phyloP scores from a whole-genome alignment of 2,329 filamentous ascomycete species.

The Penicillium vulpinum region DNA sequence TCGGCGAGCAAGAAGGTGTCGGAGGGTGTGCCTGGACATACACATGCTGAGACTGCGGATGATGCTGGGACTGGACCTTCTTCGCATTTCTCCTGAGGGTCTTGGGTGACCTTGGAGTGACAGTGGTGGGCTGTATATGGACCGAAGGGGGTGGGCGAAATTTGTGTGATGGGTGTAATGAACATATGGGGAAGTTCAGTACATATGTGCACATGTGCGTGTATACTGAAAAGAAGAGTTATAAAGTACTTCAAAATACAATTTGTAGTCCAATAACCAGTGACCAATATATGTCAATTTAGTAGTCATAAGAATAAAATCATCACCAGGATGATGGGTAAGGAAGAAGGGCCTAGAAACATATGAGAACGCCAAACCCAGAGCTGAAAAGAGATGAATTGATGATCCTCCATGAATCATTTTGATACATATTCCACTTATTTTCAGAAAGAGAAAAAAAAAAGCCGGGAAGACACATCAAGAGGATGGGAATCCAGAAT shows the following conservation, averaged over 20 bases:
- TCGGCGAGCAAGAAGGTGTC: constrained; percentile 9
- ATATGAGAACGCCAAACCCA: background rate
- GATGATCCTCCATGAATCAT: background rate
- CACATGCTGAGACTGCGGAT: constrained; percentile 23
- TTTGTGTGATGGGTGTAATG: background rate
- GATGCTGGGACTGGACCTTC: constrained; percentile 19
- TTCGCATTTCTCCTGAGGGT: constrained; percentile 8
- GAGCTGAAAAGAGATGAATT: background rate
- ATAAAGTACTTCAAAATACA: background rate
- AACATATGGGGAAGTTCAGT: background rate
- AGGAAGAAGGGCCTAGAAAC: background rate
- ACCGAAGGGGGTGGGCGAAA: background rate
- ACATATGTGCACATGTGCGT: too few species aligned
- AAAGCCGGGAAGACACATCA: background rate
- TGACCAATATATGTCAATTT: constrained; percentile 14
- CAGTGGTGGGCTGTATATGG: background rate
- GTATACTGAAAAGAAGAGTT: background rate
- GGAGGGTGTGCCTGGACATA: constrained; percentile 16
- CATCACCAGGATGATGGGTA: constrained; percentile 13
- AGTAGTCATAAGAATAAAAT: constrained; percentile 6
- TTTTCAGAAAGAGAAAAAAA: background rate
- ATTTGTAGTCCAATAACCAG: background rate
- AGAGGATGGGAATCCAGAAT: background rate
- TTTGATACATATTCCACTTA: constrained; percentile 4
- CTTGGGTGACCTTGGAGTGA: background rate